Conservation (phyloP, 176 grass and related monocot species). For the Zizania latifolia region DNA sequence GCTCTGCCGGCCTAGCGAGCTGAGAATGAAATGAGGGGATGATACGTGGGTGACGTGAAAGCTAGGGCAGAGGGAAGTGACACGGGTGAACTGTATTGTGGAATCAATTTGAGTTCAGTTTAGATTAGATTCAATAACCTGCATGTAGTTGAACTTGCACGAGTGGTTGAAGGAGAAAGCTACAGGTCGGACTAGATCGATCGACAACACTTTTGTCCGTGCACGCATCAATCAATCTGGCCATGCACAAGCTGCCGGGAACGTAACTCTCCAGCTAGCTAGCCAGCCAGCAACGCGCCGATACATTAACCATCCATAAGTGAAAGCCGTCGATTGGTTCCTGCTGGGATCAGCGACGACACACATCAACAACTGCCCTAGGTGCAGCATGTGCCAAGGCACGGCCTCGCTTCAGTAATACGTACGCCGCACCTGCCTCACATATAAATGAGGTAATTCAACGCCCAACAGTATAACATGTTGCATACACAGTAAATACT, state of each 20-base stretch:
- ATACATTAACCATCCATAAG: conserved; percentile 4
- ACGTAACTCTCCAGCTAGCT: background rate
- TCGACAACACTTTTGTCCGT: background rate
- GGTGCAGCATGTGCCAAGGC: background rate
- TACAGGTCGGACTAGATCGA: background rate
- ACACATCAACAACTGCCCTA: too few relatives aligned
- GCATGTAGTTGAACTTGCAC: background rate
- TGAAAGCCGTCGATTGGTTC: background rate
- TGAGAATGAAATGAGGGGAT: too few relatives aligned
- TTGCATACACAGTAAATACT: conserved; percentile 20
- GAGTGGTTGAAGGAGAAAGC: conserved; percentile 1
- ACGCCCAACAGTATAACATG: conserved; percentile 5
- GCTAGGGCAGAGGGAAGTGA: too few relatives aligned
- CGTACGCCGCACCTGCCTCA: background rate
- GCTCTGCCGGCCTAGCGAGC: too few relatives aligned
- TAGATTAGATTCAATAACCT: background rate
- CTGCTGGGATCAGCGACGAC: background rate
- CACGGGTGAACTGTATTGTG: background rate
- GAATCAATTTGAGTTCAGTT: too few relatives aligned
- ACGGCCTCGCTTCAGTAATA: background rate
- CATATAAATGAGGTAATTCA: background rate
- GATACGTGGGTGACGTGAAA: too few relatives aligned
- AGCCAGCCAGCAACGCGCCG: background rate
- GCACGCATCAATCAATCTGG: conserved; percentile 4
- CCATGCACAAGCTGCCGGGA: background rate